Evolutionary conservation across 805 yeast species (phyloP), one percentile per base, ranked within the genome.

Genomic region (Schizosaccharomyces japonicus): DNA sequence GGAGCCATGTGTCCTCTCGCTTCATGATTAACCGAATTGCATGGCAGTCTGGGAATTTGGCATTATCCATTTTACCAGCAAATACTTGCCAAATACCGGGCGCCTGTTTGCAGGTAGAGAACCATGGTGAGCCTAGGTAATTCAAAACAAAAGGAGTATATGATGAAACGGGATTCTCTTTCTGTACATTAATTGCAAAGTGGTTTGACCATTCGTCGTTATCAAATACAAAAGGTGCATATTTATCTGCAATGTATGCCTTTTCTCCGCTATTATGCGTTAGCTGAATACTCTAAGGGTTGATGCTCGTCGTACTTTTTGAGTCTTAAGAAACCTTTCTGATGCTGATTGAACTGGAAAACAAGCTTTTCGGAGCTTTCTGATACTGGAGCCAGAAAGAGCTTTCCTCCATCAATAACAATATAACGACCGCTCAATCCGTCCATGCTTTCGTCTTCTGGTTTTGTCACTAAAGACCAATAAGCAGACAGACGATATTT

Each of bases 1-100:
- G 25, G 17, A 36, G 23, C 42, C 42, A 36, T 3, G 42, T 36
- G 23, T 36, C 42, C 23, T 36, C 42, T 36, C 42, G 42, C 27
- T 36, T 36, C 42, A 36, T 36, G 3, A 36, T 36, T 11, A 36
- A 23, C 23, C 5, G 26, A 25, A 36, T 36, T 36, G 42, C 27
- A n/a, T 36, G 23, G 42, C 42, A 36, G 28, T 15, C 11, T 13
- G 15, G 27, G 23, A 19, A 4, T 4, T 36, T 13, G 15, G 1
- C 2, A 7, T 19, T 21, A 36, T 21, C 1, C 42, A 36, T 36
- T 23, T 10, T 36, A 2, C 42, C 42, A 7, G 23, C 42, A 23
- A 36, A 36, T 11, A 36, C 42, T 11, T 36, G 42, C 42, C 42
- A 36, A 15, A n/a, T 36, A 1, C 42, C 42, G 13, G 27, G 26